Base-by-base conservation (phyloP, 257 asterid genomes). In the Asclepias syriaca region DNA sequence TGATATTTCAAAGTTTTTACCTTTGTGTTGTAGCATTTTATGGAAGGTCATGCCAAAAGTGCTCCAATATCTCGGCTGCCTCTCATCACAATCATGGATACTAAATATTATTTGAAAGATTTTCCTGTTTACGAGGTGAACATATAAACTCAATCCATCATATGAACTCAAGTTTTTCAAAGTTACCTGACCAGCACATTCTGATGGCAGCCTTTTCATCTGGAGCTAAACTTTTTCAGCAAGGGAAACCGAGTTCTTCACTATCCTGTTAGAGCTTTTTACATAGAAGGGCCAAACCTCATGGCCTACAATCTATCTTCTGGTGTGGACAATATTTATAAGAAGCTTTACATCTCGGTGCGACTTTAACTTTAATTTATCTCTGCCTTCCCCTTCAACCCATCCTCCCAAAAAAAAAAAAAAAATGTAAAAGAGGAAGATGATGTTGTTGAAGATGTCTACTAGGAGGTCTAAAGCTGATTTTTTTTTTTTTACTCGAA, bases 21-120 rank as follows among this genome's bases (percentile, higher is more conserved):
- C 79, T 63, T 24, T 19, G n/a, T 75, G 57, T 60, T 70, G 79
- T 95, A 95, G 99, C 98, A 95, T 92, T 95, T 95, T 83, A 92
- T 95, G 99, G 98, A 95, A 87, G 98, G 99, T 78, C 96, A 95
- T 82, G 87, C 99, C 65, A 95, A 88, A 85, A 95, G 85, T 85
- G 92, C 95, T 81, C 98, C 99, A 74, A 95, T 95, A 88, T 84
- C 93, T 79, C 92, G 99, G 79, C 76, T 95, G 71, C 99, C 98
- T 76, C 92, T 95, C 61, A 79, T 95, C 73, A 86, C 96, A 43
- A 81, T 92, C 75, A 75, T 88, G 87, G 97, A 95, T 74, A 66
- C 87, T 72, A 92, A 86, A 68, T 81, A 88, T 84, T 83, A 81
- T 82, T 77, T 95, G 77, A 83, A 85, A 80, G 94, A 92, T 84